Conservation (phyloP, 106 monocot species). For the Chionographis japonica region DNA sequence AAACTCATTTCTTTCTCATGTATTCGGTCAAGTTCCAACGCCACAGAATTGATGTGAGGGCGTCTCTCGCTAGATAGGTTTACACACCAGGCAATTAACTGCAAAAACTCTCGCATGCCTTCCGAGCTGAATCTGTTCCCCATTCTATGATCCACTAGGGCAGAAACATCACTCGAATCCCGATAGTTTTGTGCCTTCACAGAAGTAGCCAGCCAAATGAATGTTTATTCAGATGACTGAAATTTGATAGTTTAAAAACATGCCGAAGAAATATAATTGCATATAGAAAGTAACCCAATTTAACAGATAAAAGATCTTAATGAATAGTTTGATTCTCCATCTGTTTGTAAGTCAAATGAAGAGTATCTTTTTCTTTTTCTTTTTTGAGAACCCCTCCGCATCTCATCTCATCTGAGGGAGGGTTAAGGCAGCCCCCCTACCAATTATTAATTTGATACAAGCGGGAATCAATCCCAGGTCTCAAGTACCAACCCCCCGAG, state of each 20-base stretch:
- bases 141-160: slow-evolving; percentile 65
- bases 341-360: no score
- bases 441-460: no score
- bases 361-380: no score
- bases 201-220: slow-evolving; percentile 9
- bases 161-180: slow-evolving; percentile 32
- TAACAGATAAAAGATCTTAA: neutral
- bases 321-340: no score
- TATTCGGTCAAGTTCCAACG: slow-evolving; percentile 63
- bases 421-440: no score
- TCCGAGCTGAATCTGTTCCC: slow-evolving; percentile 56
- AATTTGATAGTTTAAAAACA: neutral
- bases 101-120: slow-evolving; percentile 74
- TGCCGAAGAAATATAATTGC: neutral
- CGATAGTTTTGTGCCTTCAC: slow-evolving; percentile 64
- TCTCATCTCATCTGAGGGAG: no score
- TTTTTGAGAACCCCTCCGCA: no score
- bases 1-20: slow-evolving; percentile 76
- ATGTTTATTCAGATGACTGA: neutral
- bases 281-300: neutral
- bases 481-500: no score
- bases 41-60: slow-evolving; percentile 62
- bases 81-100: slow-evolving; percentile 56
- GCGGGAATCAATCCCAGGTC: no score
- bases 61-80: slow-evolving; percentile 33